A percentile compares a stretch with the other conserved stretches of the same genome.
Conservation (phyloP, 441 rosid species). For the Cnidoscolus chayamansa region DNA sequence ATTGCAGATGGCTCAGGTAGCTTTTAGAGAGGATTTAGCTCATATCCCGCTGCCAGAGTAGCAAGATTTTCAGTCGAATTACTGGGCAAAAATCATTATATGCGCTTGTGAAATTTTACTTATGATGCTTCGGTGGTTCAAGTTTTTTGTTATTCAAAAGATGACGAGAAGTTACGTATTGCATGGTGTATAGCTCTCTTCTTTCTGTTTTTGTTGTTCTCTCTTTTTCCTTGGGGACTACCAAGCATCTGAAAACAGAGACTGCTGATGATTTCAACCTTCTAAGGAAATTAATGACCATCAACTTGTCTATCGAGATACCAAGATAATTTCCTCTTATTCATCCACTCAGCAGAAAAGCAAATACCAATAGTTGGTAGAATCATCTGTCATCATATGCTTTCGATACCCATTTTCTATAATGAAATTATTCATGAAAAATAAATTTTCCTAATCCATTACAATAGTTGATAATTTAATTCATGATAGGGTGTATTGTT, state of each 20-base stretch:
- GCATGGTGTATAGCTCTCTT: not conserved
- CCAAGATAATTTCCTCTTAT: too few relatives aligned
- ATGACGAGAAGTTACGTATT: too few relatives aligned
- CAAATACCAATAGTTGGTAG: too few relatives aligned
- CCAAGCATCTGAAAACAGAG: not conserved
- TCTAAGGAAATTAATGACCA: too few relatives aligned
- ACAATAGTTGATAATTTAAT: conserved; percentile 18
- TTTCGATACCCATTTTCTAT: not conserved
- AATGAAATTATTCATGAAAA: conserved; percentile 19
- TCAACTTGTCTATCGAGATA: too few relatives aligned
- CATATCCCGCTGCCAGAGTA: conserved; percentile 37
- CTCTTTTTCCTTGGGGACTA: not conserved
- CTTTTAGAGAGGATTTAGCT: conserved; percentile 51
- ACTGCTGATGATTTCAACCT: not conserved
- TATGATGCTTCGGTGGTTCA: not conserved
- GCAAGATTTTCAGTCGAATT: not conserved
- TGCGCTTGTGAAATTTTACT: not conserved
- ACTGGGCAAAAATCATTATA: too few relatives aligned
- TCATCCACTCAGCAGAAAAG: too few relatives aligned
- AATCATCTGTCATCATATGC: too few relatives aligned
- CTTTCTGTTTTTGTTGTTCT: not conserved
- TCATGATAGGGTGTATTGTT: conserved; percentile 12
- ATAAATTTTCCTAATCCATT: conserved; percentile 20
- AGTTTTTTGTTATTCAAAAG: not conserved
- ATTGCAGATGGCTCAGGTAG: conserved; percentile 8